phyloP scores from a whole-genome alignment of 2,329 filamentous ascomycete genomes.

The Diaporthe ampelina region DNA sequence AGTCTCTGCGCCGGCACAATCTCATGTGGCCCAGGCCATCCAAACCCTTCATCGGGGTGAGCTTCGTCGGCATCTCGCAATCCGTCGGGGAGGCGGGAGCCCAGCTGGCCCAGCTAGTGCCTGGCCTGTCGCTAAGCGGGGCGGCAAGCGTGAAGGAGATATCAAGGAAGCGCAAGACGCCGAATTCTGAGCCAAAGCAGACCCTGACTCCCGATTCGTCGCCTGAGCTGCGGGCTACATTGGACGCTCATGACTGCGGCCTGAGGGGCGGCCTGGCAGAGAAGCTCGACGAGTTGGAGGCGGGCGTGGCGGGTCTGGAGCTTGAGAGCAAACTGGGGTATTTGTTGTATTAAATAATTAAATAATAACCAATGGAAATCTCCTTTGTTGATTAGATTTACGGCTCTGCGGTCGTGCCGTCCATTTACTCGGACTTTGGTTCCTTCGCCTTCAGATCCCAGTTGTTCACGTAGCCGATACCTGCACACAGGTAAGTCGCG shows the following conservation, averaged over 20 bases:
- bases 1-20: conserved; percentile 47
- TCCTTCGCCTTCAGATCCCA: conserved; percentile 69
- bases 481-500: conserved; percentile 85
- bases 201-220: conserved; percentile 44
- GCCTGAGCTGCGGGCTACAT: conserved; percentile 42
- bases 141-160: neutral
- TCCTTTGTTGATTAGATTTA: neutral
- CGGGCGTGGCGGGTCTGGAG: conserved; percentile 46
- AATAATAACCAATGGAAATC: neutral
- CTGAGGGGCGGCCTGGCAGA: conserved; percentile 42
- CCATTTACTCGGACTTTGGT: conserved; percentile 44
- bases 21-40: conserved; percentile 48
- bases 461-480: conserved; percentile 76
- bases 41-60: conserved; percentile 46
- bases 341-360: conserved; percentile 44
- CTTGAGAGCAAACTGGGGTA: conserved; percentile 50
- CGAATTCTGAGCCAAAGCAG: conserved; percentile 36
- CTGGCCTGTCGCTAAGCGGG: conserved; percentile 28
- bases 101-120: conserved; percentile 23
- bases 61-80: conserved; percentile 45
- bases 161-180: conserved; percentile 39
- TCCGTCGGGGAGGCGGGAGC: conserved; percentile 45
- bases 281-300: conserved; percentile 42
- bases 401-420: too few relatives aligned
- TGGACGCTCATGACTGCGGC: conserved; percentile 42